phyloP scores from a whole-genome alignment of 176 grass and related monocot species.

The Carex kokanica region DNA sequence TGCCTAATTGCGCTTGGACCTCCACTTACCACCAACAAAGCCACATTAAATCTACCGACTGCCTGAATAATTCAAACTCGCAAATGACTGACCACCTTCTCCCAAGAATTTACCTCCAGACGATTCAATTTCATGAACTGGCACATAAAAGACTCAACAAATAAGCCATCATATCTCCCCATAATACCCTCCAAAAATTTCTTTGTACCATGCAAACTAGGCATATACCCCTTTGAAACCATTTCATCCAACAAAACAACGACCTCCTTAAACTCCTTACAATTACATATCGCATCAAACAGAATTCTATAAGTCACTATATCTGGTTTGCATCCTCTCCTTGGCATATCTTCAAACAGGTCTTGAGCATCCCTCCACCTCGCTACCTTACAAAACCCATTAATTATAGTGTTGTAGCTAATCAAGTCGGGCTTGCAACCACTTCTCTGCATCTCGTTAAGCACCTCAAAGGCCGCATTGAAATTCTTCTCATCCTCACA shows the following conservation, averaged over 20 bases:
- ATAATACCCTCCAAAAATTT: constrained; percentile 47
- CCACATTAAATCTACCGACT: background rate
- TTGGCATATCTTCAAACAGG: constrained; percentile 59
- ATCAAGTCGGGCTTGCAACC: constrained; percentile 41
- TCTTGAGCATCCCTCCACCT: constrained; percentile 42
- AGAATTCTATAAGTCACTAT: constrained; percentile 48
- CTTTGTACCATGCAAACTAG: constrained; percentile 26
- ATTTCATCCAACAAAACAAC: constrained; percentile 54
- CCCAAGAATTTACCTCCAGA: constrained; percentile 45
- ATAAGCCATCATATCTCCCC: constrained; percentile 29
- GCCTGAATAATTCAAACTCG: background rate
- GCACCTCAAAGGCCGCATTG: constrained; percentile 38
- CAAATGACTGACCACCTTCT: constrained; percentile 27
- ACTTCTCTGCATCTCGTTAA: constrained; percentile 53
- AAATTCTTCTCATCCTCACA: constrained; percentile 48
- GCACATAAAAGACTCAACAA: constrained; percentile 26
- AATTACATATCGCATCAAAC: constrained; percentile 47
- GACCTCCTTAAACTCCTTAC: constrained; percentile 33
- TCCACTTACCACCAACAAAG: background rate
- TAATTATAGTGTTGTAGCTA: constrained; percentile 55
- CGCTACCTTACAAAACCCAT: constrained; percentile 42
- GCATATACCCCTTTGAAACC: constrained; percentile 53
- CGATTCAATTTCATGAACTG: constrained; percentile 33
- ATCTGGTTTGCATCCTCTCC: constrained; percentile 41
- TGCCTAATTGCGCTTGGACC: background rate